Base-by-base conservation (phyloP, 208 protist genomes). In the Hexamita inflata region DNA sequence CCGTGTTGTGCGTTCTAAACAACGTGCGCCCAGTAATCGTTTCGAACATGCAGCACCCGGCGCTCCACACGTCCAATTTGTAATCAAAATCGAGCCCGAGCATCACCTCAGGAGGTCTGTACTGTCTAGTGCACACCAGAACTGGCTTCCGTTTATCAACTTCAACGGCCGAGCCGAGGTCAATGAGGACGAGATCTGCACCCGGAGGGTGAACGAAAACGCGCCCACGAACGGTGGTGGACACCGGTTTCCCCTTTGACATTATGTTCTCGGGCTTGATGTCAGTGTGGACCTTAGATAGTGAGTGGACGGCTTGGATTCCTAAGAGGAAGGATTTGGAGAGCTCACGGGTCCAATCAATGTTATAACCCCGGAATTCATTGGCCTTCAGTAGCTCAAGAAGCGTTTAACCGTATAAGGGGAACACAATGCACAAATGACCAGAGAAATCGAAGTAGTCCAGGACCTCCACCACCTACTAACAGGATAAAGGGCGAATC, bases 181-280 rank as follows among this genome's bases (percentile, higher is more conserved):
- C 73, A 34, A 65, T 65, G 7, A 76, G 0, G 28, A 60, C 40
- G 0, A 62, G 32, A 11, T 42, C n/a, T 29, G 73, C 73, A 30
- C 32, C 32, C 9, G 32, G 19, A 26, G 32, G 32, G 15, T 76
- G 29, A 13, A 40, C 32, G 28, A 49, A 40, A 38, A 65, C 42
- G 4, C 64, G 1, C 41, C 39, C 58, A 4, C 35, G 0, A 19
- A 64, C 58, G 15, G 29, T 30, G 28, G 28, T 62, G 1, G 32
- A 11, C 28, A 58, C n/a, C 4, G 40, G 70, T 29, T 75, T 39
- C 4, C 64, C 1, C 0, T 2, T 11, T 1, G 58, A 57, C 1
- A 76, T 0, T 15, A 76, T 65, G 38, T 76, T 76, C 28, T 76
- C 73, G 1, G 58, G 49, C 34, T 76, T 76, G 11, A 76, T 60